Base-by-base conservation (phyloP, 176 grass and related monocot species). In the Aegilops longissima region DNA sequence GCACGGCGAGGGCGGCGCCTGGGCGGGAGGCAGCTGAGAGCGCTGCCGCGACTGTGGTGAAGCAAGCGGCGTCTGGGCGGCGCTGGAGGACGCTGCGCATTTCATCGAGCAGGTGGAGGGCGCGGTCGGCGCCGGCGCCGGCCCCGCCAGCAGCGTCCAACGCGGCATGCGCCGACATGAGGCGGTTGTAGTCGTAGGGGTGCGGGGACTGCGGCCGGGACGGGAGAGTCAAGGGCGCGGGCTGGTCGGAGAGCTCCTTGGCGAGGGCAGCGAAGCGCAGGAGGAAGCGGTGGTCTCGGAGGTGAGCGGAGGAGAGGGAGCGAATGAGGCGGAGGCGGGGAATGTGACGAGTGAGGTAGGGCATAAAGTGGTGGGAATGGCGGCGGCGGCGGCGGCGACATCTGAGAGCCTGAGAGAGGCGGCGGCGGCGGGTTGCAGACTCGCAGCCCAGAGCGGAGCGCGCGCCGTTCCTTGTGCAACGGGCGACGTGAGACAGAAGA, bases 71-170 rank as follows among this genome's bases (percentile, higher is more conserved):
- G 44, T 95, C 95, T n/a, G 91, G 93, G 68, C 73, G 83, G 86
- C 91, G 87, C 3, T 71, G 16, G 44, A 90, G 79, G 77, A 88
- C 80, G 40, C n/a, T 29, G 63, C 89, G 90, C 93, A 98, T 98
- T 90, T 98, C 93, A 76, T 87, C 89, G 89, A 98, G 92, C 80
- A 98, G 93, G 61, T 86, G 73, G 76, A 95, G 88, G 77, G 87
- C 91, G 76, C 87, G 86, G 42, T 91, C 77, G 23, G 93, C 73
- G 34, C 88, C 87, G 13, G 42, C 61, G 35, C 49, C 47, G 1
- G 3, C 10, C 0, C 29, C 82, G 3, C 20, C 27, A 1, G 3
- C 14, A 10, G 3, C 8, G 0, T 40, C 87, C 4, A 81, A 30
- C 4, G 67, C 75, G 0, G 82, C 89, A n/a, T 87, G 90, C 54